phyloP scores from a whole-genome alignment of 179 eudicot genomes.

The Silene coronaria region DNA sequence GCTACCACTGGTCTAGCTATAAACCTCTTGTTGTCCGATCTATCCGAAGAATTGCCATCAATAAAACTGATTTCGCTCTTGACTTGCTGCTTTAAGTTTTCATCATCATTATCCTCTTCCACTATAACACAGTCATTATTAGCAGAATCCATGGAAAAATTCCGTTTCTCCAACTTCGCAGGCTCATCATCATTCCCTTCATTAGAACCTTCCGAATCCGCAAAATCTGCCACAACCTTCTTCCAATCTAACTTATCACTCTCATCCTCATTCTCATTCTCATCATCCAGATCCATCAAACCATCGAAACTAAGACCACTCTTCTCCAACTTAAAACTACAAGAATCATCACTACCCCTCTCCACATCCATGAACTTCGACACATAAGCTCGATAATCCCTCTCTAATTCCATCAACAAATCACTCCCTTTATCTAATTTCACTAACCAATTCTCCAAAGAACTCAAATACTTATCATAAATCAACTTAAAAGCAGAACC shows the following conservation, averaged over 20 bases:
- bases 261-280: constrained; percentile 9
- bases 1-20: constrained; percentile 14
- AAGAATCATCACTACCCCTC: constrained; percentile 30
- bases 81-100: constrained; percentile 12
- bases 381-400: constrained; percentile 31
- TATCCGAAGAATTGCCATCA: constrained; percentile 16
- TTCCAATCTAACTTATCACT: constrained; percentile 20
- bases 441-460: constrained; percentile 33
- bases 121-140: constrained; percentile 5
- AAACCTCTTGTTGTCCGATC: constrained; percentile 22
- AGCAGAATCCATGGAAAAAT: constrained; percentile 12
- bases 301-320: constrained; percentile 23
- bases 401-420: constrained; percentile 38
- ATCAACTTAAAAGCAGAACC: constrained; percentile 48
- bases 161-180: constrained; percentile 9
- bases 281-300: not conserved
- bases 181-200: constrained; percentile 19
- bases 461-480: constrained; percentile 44
- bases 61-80: constrained; percentile 27
- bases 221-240: constrained; percentile 19
- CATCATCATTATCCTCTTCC: constrained; percentile 9
- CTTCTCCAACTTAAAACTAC: constrained; percentile 27
- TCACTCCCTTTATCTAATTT: constrained; percentile 22
- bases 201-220: constrained; percentile 20
- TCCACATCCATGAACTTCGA: constrained; percentile 25